phyloP scores from a whole-genome alignment of 1,139 yeast genomes.

The Zygoascus sp. region DNA sequence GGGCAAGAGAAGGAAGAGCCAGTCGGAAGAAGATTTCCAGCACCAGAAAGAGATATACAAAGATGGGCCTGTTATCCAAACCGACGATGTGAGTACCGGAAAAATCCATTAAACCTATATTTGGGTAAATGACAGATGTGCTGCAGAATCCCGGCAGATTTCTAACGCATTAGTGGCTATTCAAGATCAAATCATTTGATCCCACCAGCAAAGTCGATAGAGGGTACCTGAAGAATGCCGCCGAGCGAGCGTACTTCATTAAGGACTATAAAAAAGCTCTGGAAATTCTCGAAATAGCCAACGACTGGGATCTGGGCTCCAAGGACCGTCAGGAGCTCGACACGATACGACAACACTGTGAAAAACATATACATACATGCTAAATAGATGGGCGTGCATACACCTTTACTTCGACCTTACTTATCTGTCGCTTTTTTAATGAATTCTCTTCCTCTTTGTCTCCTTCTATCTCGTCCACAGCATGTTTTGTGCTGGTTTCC shows the following conservation, averaged over 20 bases:
- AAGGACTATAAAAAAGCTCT: conserved; percentile 29
- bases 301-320: conserved; percentile 19
- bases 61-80: conserved; percentile 31
- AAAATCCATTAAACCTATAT: conserved; percentile 12
- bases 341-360: conserved; percentile 18
- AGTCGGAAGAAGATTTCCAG: conserved; percentile 32
- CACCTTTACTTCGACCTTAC: conserved; percentile 23
- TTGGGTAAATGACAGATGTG: too few species aligned
- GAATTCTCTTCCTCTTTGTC: conserved; percentile 10
- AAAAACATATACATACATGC: neutral
- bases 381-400: conserved; percentile 10
- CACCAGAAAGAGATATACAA: conserved; percentile 27
- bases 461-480: conserved; percentile 21
- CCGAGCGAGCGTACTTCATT: conserved; percentile 34
- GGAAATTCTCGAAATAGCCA: conserved; percentile 24
- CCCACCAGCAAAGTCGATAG: conserved; percentile 28
- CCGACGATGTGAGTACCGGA: conserved; percentile 18
- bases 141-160: too few species aligned
- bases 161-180: conserved; percentile 20
- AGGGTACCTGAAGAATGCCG: conserved; percentile 31
- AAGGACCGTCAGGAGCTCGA: conserved; percentile 24
- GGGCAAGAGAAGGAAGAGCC: conserved; percentile 29
- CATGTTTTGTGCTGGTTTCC: conserved; percentile 24
- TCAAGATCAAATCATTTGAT: conserved; percentile 19
- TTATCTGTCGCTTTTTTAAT: conserved; percentile 23